Evolutionary conservation across 257 asterid species (phyloP).

Genomic region (Eustoma russellianum): DNA sequence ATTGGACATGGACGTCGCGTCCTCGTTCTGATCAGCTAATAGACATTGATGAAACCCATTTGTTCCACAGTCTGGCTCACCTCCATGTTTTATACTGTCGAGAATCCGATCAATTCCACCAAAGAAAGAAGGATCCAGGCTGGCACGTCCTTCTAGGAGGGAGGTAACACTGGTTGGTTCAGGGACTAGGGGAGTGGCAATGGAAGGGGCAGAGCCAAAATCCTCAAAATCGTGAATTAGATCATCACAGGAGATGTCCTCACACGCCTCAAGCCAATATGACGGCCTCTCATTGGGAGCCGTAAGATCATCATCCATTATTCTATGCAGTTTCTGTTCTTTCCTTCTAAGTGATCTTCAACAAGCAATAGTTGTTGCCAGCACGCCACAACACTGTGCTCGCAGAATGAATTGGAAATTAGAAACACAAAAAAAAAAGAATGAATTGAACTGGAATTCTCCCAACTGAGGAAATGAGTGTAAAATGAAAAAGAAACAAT

Average conservation of each 20-base stretch:
- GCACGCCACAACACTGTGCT: conserved; percentile 3
- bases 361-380: neutral
- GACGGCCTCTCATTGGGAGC: conserved; percentile 41
- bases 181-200: conserved; percentile 6
- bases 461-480: neutral
- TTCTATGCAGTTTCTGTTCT: neutral
- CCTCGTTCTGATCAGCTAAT: neutral
- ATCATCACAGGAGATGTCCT: conserved; percentile 68
- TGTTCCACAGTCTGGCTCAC: conserved; percentile 9
- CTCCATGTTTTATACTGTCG: conserved; percentile 48
- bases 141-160: conserved; percentile 1
- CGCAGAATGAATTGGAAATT: neutral
- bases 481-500: neutral
- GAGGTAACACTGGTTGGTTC: neutral
- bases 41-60: too few relatives aligned
- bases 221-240: conserved; percentile 35
- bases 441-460: conserved; percentile 1
- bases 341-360: too few relatives aligned
- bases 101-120: conserved; percentile 72
- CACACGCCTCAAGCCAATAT: conserved; percentile 88
- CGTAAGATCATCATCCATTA: conserved; percentile 43
- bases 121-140: conserved; percentile 48
- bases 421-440: too few relatives aligned
- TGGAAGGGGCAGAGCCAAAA: conserved; percentile 24
- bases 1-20: neutral